Conservation (phyloP, 108 stramenopile species). For the Fistulifera solaris region DNA sequence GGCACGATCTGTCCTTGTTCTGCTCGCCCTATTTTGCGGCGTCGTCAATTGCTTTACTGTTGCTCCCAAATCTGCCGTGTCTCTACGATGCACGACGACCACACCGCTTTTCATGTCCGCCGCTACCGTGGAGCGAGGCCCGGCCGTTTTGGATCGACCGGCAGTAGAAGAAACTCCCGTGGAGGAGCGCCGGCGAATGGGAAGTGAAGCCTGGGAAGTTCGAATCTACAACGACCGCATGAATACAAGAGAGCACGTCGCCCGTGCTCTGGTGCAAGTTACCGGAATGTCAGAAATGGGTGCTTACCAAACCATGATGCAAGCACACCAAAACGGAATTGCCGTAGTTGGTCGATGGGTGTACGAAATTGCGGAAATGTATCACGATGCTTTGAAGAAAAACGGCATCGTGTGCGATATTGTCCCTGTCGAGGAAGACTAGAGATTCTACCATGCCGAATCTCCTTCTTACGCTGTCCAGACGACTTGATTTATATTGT, state of each 20-base stretch:
- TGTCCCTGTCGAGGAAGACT: constrained; percentile 38
- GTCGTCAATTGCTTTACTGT: no score
- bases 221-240: constrained; percentile 78
- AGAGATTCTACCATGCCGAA: not conserved
- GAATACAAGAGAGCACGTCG: constrained; percentile 77
- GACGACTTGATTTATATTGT: no score
- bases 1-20: no score
- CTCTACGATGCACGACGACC: no score
- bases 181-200: constrained; percentile 10
- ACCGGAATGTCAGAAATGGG: constrained; percentile 56
- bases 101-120: no score
- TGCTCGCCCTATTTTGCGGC: no score
- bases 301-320: constrained; percentile 79
- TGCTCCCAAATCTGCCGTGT: no score
- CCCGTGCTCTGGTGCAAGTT: constrained; percentile 66
- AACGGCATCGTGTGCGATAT: constrained; percentile 69
- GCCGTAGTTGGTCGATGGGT: constrained; percentile 66
- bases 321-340: constrained; percentile 71
- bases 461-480: no score
- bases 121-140: constrained; percentile 2
- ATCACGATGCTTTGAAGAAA: constrained; percentile 47
- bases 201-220: constrained; percentile 51
- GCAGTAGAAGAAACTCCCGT: constrained; percentile 8
- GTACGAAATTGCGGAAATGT: constrained; percentile 70
- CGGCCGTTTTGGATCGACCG: constrained; percentile 24